Conservation (phyloP, 306 rosid genomes). For the Quercus engelmannii region DNA sequence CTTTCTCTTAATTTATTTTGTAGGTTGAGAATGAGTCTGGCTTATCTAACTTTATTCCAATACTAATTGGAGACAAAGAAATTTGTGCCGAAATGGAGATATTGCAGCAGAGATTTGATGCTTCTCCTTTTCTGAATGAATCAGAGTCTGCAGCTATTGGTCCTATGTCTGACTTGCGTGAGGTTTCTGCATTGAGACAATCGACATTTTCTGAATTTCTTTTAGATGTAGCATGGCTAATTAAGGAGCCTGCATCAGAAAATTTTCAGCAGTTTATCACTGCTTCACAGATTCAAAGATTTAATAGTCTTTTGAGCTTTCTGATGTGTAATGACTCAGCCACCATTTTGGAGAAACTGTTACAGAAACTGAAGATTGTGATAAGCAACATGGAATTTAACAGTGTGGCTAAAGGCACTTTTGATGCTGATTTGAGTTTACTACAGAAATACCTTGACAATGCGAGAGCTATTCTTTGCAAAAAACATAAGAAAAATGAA, state of each 20-base stretch:
- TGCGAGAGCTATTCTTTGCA: slow-evolving; percentile 45
- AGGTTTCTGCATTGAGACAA: slow-evolving; percentile 47
- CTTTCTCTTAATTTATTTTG: slow-evolving; percentile 4
- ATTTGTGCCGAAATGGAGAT: slow-evolving; percentile 74
- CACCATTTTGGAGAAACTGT: slow-evolving; percentile 63
- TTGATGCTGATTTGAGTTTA: slow-evolving; percentile 41
- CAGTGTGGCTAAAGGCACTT: slow-evolving; percentile 18
- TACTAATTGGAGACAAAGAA: slow-evolving; percentile 75
- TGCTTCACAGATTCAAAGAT: slow-evolving; percentile 67
- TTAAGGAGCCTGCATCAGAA: slow-evolving; percentile 66
- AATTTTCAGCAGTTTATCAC: slow-evolving; percentile 44
- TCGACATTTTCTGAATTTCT: slow-evolving; percentile 58
- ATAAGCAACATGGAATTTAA: slow-evolving; percentile 38
- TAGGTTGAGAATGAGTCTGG: slow-evolving; percentile 98
- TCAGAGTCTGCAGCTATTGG: slow-evolving; percentile 29
- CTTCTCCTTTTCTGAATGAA: slow-evolving; percentile 40
- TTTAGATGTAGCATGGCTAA: slow-evolving; percentile 87
- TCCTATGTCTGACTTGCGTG: slow-evolving; percentile 51
- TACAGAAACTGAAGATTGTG: slow-evolving; percentile 46
- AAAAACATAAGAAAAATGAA: slow-evolving; percentile 34
- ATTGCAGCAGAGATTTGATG: slow-evolving; percentile 50
- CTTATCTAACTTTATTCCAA: slow-evolving; percentile 83
- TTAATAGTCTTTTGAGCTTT: slow-evolving; percentile 62
- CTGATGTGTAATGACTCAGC: slow-evolving; percentile 61
- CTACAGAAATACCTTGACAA: slow-evolving; percentile 41